A percentile compares a stretch with the other conserved stretches of the same genome.
Conservation (phyloP, 495 filamentous ascomycete genomes). For the Darksidea phi region DNA sequence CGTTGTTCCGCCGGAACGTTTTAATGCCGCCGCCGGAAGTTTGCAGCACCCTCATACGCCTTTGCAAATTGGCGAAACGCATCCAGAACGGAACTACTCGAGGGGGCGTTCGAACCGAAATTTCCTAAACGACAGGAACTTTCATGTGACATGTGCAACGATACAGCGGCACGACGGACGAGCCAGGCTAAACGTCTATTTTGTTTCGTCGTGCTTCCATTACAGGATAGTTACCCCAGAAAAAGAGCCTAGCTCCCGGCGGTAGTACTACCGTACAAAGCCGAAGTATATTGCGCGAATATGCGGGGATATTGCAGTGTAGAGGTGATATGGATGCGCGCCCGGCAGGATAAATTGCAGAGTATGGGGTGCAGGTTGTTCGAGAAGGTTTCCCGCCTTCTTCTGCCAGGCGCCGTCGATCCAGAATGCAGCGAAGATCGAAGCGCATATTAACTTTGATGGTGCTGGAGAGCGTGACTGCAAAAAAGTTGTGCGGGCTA, state of each 20-base stretch:
- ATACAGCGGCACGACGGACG: constrained; percentile 12
- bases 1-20: not conserved
- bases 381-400: constrained; percentile 19
- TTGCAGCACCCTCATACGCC: not conserved
- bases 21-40: not conserved
- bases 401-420: not conserved
- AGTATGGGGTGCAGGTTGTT: constrained; percentile 32
- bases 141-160: constrained; percentile 16
- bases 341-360: constrained; percentile 29
- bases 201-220: constrained; percentile 24
- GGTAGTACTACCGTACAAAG: constrained; percentile 19
- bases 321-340: not conserved
- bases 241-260: constrained; percentile 30
- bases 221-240: constrained; percentile 28
- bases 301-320: constrained; percentile 21
- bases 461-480: constrained; percentile 1
- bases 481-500: not conserved
- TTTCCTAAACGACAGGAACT: constrained; percentile 17
- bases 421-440: not conserved
- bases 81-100: not conserved
- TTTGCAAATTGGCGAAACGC: not conserved
- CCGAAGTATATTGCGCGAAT: constrained; percentile 19
- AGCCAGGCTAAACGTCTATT: not conserved
- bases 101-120: not conserved
- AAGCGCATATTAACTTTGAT: constrained; percentile 1